phyloP scores from a whole-genome alignment of 208 protist species.

The Spongospora subterranea region DNA sequence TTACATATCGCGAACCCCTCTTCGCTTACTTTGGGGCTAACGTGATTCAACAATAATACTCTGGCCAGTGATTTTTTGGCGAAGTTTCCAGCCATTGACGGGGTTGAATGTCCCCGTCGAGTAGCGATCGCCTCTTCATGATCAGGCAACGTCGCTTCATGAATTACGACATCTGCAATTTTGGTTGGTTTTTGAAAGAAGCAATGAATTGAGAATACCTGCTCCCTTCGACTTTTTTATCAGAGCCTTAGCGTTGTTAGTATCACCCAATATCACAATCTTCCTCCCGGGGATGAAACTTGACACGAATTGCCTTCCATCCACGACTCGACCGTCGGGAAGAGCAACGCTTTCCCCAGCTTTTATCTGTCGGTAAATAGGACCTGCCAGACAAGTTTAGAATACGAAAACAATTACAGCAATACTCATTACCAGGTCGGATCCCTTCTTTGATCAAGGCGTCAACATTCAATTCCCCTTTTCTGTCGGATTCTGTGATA shows the following conservation, averaged over 20 bases:
- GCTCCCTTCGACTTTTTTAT: conserved; percentile 4
- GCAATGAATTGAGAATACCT: background rate
- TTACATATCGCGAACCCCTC: conserved; percentile 6
- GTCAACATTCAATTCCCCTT: conserved; percentile 12
- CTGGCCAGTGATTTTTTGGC: background rate
- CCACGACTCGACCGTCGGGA: background rate
- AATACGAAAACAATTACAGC: background rate
- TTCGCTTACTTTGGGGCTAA: conserved; percentile 19
- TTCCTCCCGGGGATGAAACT: background rate
- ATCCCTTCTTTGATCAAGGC: background rate
- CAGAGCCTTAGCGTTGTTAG: conserved; percentile 1
- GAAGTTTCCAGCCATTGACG: conserved; percentile 17
- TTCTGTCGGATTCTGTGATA: conserved; percentile 15
- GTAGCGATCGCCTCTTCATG: background rate
- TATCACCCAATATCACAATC: conserved; percentile 36
- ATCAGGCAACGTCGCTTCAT: conserved; percentile 25
- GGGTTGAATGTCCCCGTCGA: background rate
- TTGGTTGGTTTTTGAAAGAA: background rate
- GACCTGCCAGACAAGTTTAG: background rate
- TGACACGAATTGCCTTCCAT: conserved; percentile 6
- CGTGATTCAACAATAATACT: conserved; percentile 30
- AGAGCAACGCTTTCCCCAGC: background rate
- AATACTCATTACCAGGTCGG: background rate
- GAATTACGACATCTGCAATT: conserved; percentile 33
- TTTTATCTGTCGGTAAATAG: background rate